Evolutionary conservation across 176 grass and related monocot species (phyloP), one percentile per base, ranked within the genome.

Genomic region (Oryza australiensis): DNA sequence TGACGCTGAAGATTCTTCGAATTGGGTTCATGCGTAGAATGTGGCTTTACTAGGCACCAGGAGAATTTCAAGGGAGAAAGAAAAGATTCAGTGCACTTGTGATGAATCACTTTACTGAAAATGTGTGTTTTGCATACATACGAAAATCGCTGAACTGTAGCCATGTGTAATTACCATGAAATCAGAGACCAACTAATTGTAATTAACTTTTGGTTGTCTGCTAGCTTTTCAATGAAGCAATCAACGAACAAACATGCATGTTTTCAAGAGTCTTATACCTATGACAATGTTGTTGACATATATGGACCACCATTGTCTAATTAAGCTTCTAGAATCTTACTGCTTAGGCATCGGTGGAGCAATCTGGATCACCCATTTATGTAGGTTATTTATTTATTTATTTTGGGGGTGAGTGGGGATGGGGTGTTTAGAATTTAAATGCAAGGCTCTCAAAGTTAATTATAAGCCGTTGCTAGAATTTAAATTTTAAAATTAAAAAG

Each of bases 81-180:
- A 13, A 66, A 66, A 0, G 20, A 75, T 87, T 81, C 46, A 28
- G 22, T 69, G 63, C 42, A 65, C 63, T 9, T 75, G 59, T 64
- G 41, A 51, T 53, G 3, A 7, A 59, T 41, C 2, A 59, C 48
- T 41, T 71, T 12, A 10, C 40, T 65, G 7, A 49, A 64, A 74
- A 13, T 11, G 8, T 22, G 18, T 26, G 27, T 10, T 51, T 3
- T 51, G 57, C 53, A 64, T 64, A n/a, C 40, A 62, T 16, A 15
- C 40, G 40, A 64, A 64, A 53, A 72, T 42, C 23, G 12, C 49
- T 29, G 23, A 57, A 23, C 40, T 29, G 53, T 65, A 41, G 30
- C 53, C 73, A 77, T 64, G 40, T 82, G 64, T 74, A 35, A 55
- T 22, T 73, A 16, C 30, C 41, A 73, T 55, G 32, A 64, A 71